These are phyloP conservation scores for Fusarium armeniacum DNA, from an alignment of 2,329 filamentous ascomycete species.

Conservation along the genomic window DNA sequence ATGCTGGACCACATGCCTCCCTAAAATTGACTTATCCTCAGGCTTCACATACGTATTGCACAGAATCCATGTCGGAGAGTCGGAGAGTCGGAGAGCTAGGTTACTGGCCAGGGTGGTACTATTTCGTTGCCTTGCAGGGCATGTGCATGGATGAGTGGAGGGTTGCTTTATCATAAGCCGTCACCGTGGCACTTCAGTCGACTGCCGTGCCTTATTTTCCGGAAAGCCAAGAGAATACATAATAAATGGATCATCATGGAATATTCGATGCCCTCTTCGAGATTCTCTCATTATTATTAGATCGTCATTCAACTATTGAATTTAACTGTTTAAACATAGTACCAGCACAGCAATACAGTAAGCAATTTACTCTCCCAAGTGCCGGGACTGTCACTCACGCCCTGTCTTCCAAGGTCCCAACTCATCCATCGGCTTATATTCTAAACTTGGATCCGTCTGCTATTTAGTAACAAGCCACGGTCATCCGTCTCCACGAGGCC, in stretches of 20 bases:
- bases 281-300: background rate
- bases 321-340: background rate
- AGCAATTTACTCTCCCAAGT: conserved; percentile 22
- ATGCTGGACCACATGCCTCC: conserved; percentile 6
- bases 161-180: conserved; percentile 2
- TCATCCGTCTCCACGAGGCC: conserved; percentile 23
- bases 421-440: conserved; percentile 5
- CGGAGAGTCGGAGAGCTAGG: background rate
- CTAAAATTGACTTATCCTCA: background rate
- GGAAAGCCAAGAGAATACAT: conserved; percentile 5
- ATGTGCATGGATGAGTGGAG: background rate
- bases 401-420: conserved; percentile 3
- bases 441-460: conserved; percentile 12
- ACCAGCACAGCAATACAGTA: conserved; percentile 22
- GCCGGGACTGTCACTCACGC: conserved; percentile 16
- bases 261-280: background rate
- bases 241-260: conserved; percentile 11
- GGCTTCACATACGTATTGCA: background rate
- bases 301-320: background rate
- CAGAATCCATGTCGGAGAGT: background rate
- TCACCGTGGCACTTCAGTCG: background rate
- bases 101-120: background rate
- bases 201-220: conserved; percentile 8
- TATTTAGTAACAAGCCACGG: conserved; percentile 2
- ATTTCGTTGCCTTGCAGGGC: conserved; percentile 5